Evolutionary conservation across 1,139 yeast species (phyloP).

Genomic region (Schizosaccharomyces versatilis): DNA sequence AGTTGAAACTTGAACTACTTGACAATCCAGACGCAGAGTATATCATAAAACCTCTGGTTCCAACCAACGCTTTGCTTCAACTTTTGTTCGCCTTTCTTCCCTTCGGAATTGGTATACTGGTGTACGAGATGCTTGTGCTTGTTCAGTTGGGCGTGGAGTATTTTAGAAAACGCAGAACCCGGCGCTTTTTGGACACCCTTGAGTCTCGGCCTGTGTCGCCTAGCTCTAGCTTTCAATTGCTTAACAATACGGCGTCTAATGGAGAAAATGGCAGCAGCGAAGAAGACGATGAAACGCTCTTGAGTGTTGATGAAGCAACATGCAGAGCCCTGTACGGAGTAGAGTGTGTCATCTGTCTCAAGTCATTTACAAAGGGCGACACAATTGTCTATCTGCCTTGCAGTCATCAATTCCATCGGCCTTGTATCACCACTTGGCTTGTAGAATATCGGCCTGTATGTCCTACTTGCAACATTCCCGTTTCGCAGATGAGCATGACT

Average conservation of each 20-base stretch:
- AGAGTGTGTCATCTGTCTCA: constrained; percentile 25
- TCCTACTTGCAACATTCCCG: constrained; percentile 19
- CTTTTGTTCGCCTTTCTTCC: constrained; percentile 23
- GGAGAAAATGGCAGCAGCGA: neutral
- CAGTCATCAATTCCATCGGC: constrained; percentile 24
- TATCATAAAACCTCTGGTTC: constrained; percentile 8
- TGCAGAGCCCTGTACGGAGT: constrained; percentile 15
- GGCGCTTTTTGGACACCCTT: neutral
- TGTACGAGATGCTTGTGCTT: too few species aligned
- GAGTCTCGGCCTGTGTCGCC: neutral
- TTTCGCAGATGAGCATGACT: neutral
- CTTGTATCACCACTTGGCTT: constrained; percentile 24
- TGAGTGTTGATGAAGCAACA: neutral
- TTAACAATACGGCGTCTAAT: too few species aligned
- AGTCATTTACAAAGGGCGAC: constrained; percentile 20
- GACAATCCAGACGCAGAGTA: too few species aligned
- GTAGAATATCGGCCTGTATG: constrained; percentile 20
- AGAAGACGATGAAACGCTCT: neutral
- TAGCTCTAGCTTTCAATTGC: too few species aligned
- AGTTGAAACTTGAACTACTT: constrained; percentile 11
- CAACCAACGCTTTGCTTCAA: constrained; percentile 21
- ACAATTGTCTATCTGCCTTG: constrained; percentile 24
- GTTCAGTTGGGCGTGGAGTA: neutral
- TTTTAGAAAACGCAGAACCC: neutral
- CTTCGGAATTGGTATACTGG: constrained; percentile 13